phyloP scores from a whole-genome alignment of 1,284 basidiomycete species.

The Tremellales sp. region DNA sequence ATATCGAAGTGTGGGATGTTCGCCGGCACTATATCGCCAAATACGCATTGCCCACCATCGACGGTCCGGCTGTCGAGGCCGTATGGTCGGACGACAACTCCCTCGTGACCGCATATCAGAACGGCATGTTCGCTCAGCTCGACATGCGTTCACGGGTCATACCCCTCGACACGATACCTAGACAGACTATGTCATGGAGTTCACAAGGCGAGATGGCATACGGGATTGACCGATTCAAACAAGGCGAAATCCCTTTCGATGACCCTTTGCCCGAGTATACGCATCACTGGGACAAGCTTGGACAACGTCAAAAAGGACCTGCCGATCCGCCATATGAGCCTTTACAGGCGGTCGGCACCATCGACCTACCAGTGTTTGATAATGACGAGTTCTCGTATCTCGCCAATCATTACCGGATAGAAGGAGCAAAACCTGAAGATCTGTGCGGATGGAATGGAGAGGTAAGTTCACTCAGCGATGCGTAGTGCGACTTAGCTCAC shows the following conservation, averaged over 20 bases:
- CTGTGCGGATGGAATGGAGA: conserved; percentile 51
- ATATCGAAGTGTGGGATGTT: conserved; percentile 83
- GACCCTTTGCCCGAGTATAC: conserved; percentile 63
- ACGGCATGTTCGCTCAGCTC: conserved; percentile 73
- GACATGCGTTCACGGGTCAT: conserved; percentile 53
- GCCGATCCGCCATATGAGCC: conserved; percentile 44
- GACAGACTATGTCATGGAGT: conserved; percentile 66
- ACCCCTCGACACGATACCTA: conserved; percentile 65
- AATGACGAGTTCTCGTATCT: conserved; percentile 59
- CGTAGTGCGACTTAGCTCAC: conserved; percentile 5
- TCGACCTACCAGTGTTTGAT: conserved; percentile 25
- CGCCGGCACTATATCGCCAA: conserved; percentile 75
- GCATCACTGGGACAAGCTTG: conserved; percentile 42
- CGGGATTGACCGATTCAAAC: conserved; percentile 57
- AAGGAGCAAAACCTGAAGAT: conserved; percentile 54
- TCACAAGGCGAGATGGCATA: conserved; percentile 65
- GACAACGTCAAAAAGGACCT: conserved; percentile 38
- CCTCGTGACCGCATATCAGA: conserved; percentile 71
- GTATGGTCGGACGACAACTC: conserved; percentile 66
- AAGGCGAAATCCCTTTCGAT: conserved; percentile 76
- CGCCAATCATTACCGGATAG: conserved; percentile 63
- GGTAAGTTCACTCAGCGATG: conserved; percentile 16
- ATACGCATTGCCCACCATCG: conserved; percentile 57
- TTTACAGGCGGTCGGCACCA: conserved; percentile 31
- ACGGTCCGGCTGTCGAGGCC: conserved; percentile 54